Base-by-base conservation (phyloP, 495 filamentous ascomycete species). In the Lasiosphaeria hispida region DNA sequence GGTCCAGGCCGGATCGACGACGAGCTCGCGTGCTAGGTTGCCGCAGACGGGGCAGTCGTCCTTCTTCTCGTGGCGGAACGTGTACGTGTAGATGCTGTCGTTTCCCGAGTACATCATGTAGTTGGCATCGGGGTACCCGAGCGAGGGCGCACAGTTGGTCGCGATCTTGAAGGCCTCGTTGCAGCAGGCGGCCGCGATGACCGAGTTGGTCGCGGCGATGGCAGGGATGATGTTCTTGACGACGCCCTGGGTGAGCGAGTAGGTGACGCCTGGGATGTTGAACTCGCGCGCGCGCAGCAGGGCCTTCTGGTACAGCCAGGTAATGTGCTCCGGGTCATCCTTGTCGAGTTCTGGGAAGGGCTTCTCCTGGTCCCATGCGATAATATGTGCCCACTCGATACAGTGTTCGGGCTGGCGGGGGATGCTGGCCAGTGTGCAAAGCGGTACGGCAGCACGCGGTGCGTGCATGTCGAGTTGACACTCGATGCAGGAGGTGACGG, bases 81-180 rank as follows among this genome's bases (percentile, higher is more conserved):
- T 97, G 69, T 96, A 96, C 0, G 95, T 99, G 76, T 97, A 99
- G 50, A 97, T 84, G 60, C 88, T 82, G 64, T 94, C 92, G 68
- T 99, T 90, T 38, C 95, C 95, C 33, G 87, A 96, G 73, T 97
- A 99, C 90, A 96, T 96, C 92, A 97, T 97, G 72, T 99, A 99
- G 68, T 95, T 99, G 61, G 77, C 71, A 48, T 63, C 63, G 9
- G 64, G 61, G 37, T 71, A 66, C 13, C 79, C 81, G 0, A 97
- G 81, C 56, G 81, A 87, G 0, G 94, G 90, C 45, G 92, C 93
- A 55, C 83, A 83, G 43, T 77, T 82, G 39, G 91, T 95, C 23
- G 86, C 86, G 61, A 99, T 91, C 75, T 99, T 99, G 73, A 97
- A 81, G 9, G 92, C 93, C 74, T 99, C 95, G 48, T 96, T 97